Percentiles rank a stretch among this genome's conserved stretches.
These are phyloP conservation scores for Delphinella strobiligena DNA, from an alignment of 2,329 filamentous ascomycete genomes.

Conservation along the genomic window DNA sequence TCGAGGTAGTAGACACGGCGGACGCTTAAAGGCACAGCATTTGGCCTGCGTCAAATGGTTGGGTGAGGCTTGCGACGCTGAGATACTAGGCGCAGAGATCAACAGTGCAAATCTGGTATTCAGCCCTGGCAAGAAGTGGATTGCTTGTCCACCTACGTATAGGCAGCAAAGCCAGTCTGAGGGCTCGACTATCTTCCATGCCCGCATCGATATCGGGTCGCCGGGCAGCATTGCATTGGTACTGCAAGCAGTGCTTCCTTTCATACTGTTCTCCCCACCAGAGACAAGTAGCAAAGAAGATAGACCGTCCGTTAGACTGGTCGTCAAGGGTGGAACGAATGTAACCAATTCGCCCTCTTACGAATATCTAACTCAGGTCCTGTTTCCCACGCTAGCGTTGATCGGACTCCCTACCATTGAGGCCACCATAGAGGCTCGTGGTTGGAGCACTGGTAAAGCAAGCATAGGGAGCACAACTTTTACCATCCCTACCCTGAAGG, in stretches of 20 bases:
- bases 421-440: conserved; percentile 32
- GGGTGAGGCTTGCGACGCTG: conserved; percentile 35
- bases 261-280: conserved; percentile 36
- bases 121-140: conserved; percentile 14
- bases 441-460: conserved; percentile 39
- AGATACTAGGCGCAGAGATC: conserved; percentile 26
- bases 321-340: conserved; percentile 47
- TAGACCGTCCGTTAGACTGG: conserved; percentile 21
- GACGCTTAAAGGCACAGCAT: conserved; percentile 47
- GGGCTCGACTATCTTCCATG: conserved; percentile 19
- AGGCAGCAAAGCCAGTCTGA: conserved; percentile 10
- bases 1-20: conserved; percentile 39
- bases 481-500: conserved; percentile 30
- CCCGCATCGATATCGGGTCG: conserved; percentile 31
- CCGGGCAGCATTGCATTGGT: conserved; percentile 45
- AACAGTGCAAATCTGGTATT: conserved; percentile 33
- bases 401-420: conserved; percentile 39
- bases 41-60: conserved; percentile 43
- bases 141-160: conserved; percentile 13
- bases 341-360: conserved; percentile 41
- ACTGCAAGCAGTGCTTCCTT: conserved; percentile 48
- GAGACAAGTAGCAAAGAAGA: conserved; percentile 9
- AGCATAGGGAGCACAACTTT: conserved; percentile 40
- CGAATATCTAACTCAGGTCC: conserved; percentile 45
- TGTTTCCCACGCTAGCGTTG: conserved; percentile 39